Percentiles rank a stretch among this genome's conserved stretches.
These are phyloP conservation scores for Alternaria ethzedia DNA, from an alignment of 2,329 filamentous ascomycete genomes.

Conservation along the genomic window DNA sequence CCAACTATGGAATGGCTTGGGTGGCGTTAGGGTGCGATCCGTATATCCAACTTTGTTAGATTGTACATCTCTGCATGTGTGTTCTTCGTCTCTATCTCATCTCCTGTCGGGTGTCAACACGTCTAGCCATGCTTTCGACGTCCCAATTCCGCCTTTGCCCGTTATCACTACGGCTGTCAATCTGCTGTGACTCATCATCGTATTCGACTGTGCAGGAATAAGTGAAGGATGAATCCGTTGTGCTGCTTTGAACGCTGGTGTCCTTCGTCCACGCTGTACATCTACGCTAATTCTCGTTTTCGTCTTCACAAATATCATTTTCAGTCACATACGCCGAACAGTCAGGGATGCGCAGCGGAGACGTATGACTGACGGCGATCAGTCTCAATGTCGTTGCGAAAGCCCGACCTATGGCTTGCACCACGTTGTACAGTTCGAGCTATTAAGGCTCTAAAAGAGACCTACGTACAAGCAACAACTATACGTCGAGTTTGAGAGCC, in stretches of 20 bases:
- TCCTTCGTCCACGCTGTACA: not conserved
- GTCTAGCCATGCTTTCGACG: not conserved
- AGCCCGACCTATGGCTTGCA: too few relatives aligned
- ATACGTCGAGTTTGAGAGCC: too few relatives aligned
- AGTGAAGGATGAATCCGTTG: not conserved
- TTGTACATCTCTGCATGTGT: constrained; percentile 21
- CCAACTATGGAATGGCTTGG: constrained; percentile 33
- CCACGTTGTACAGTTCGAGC: too few relatives aligned
- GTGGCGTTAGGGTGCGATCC: constrained; percentile 38
- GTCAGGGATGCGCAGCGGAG: too few relatives aligned
- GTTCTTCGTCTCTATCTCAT: not conserved
- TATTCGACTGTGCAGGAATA: not conserved
- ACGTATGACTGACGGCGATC: too few relatives aligned
- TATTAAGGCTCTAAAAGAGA: too few relatives aligned
- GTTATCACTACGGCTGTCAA: not conserved
- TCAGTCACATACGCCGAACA: too few relatives aligned
- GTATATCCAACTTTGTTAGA: constrained; percentile 37
- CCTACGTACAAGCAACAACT: too few relatives aligned
- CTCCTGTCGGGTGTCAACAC: not conserved
- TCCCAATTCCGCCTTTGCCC: not conserved
- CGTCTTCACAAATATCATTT: too few relatives aligned
- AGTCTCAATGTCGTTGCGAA: too few relatives aligned
- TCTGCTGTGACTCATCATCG: not conserved
- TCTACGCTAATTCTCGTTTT: too few relatives aligned
- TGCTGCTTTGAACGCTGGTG: not conserved